These are phyloP conservation scores for Yamadazyma oceani DNA, from an alignment of 1,139 yeast species.

Conservation along the genomic window DNA sequence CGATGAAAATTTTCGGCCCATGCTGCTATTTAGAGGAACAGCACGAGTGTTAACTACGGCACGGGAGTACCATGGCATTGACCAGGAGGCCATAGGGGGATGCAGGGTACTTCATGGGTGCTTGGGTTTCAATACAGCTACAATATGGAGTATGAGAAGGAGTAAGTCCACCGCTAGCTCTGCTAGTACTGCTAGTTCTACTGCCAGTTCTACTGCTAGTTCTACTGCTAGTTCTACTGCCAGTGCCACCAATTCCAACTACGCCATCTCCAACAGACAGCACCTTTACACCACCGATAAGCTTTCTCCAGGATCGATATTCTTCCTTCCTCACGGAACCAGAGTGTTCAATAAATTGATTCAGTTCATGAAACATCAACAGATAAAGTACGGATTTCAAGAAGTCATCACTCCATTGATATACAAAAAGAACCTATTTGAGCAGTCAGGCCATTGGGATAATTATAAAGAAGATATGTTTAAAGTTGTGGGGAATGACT, in stretches of 20 bases:
- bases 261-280: constrained; percentile 60
- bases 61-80: too few relatives aligned
- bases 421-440: constrained; percentile 83
- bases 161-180: too few relatives aligned
- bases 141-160: too few relatives aligned
- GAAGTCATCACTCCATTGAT: constrained; percentile 94
- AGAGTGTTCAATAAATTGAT: constrained; percentile 77
- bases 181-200: background rate
- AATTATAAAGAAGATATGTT: constrained; percentile 96
- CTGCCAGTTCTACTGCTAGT: background rate
- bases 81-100: too few relatives aligned
- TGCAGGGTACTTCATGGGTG: too few relatives aligned
- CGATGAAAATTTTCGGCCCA: constrained; percentile 1
- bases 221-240: background rate
- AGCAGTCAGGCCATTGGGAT: constrained; percentile 94
- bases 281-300: constrained; percentile 74
- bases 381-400: constrained; percentile 78
- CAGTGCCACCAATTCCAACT: constrained; percentile 37
- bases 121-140: too few relatives aligned
- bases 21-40: background rate
- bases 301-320: constrained; percentile 82
- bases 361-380: constrained; percentile 81
- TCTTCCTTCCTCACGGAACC: constrained; percentile 91
- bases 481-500: constrained; percentile 58
- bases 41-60: too few relatives aligned